Percentiles rank a stretch among this genome's conserved stretches.
These are phyloP conservation scores for Cercospora sp. DNA, from an alignment of 2,329 filamentous ascomycete genomes.

Conservation along the genomic window DNA sequence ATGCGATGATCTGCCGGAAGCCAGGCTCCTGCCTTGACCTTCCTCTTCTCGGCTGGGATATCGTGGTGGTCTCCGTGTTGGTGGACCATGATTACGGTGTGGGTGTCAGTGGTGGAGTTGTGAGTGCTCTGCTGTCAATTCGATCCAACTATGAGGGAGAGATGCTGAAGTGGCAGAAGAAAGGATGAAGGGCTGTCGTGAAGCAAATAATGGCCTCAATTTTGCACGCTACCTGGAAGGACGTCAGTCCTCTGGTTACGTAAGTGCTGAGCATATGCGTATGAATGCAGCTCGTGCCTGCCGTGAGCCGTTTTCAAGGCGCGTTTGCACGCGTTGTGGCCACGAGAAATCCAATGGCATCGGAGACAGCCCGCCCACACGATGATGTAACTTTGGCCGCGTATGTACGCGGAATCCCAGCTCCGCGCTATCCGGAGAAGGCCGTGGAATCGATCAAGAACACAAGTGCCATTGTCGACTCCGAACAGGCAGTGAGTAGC, in stretches of 20 bases:
- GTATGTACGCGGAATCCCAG: background rate
- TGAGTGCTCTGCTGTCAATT: background rate
- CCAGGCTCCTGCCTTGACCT: conserved; percentile 59
- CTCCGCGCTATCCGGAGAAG: background rate
- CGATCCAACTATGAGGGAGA: background rate
- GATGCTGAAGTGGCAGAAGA: background rate
- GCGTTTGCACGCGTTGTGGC: background rate
- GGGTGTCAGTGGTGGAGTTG: background rate
- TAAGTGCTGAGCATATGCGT: background rate
- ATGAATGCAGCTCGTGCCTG: background rate
- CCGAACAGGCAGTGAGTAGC: background rate
- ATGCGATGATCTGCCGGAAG: conserved; percentile 63
- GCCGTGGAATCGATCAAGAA: background rate
- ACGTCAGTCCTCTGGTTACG: background rate
- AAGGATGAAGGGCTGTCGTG: background rate
- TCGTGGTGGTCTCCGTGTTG: conserved; percentile 49
- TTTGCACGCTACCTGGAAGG: background rate
- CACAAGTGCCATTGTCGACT: background rate
- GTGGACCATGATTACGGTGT: conserved; percentile 29
- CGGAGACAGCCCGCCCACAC: background rate
- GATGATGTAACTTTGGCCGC: conserved; percentile 6
- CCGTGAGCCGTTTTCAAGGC: background rate
- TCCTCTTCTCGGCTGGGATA: conserved; percentile 52
- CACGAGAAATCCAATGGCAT: conserved; percentile 1
- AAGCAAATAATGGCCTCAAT: background rate